Evolutionary conservation across 2,329 filamentous ascomycete genomes (phyloP).

Genomic region (Aureobasidium subglaciale): DNA sequence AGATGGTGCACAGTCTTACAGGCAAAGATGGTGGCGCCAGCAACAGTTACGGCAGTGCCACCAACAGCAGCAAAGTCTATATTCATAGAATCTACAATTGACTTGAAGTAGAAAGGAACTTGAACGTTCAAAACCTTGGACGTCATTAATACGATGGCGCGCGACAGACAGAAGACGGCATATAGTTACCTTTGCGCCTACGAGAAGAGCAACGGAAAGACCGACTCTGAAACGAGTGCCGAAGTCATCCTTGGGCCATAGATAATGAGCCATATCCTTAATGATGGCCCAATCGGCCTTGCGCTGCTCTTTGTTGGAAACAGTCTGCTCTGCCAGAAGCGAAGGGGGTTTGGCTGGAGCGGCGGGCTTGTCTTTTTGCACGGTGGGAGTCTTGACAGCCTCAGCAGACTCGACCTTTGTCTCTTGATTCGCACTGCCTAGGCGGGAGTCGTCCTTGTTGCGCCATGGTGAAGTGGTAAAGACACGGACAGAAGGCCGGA

Average conservation of each 20-base stretch:
- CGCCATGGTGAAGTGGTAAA: constrained; percentile 39
- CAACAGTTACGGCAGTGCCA: constrained; percentile 83
- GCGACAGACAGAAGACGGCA: constrained; percentile 2
- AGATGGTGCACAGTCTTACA: constrained; percentile 42
- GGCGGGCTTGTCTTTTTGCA: constrained; percentile 27
- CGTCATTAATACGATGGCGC: constrained; percentile 27
- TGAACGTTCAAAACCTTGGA: constrained; percentile 77
- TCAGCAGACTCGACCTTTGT: constrained; percentile 25
- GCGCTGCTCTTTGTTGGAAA: constrained; percentile 76
- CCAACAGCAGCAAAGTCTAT: constrained; percentile 80
- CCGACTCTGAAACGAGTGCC: constrained; percentile 79
- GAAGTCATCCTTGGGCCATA: constrained; percentile 86
- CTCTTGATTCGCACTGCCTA: constrained; percentile 22
- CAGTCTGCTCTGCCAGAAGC: constrained; percentile 57
- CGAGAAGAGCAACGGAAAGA: constrained; percentile 71
- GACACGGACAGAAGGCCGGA: constrained; percentile 26
- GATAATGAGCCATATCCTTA: constrained; percentile 91
- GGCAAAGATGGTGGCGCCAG: constrained; percentile 86
- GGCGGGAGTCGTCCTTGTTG: constrained; percentile 32
- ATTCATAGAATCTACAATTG: constrained; percentile 95
- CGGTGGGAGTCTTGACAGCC: constrained; percentile 29
- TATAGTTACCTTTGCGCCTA: constrained; percentile 69
- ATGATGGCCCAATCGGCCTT: constrained; percentile 98
- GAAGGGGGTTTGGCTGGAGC: constrained; percentile 41
- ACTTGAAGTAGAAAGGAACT: constrained; percentile 98